Evolutionary conservation across 257 asterid species (phyloP), one percentile per base, ranked within the genome.

Genomic region (Ligustrum vulgare): DNA sequence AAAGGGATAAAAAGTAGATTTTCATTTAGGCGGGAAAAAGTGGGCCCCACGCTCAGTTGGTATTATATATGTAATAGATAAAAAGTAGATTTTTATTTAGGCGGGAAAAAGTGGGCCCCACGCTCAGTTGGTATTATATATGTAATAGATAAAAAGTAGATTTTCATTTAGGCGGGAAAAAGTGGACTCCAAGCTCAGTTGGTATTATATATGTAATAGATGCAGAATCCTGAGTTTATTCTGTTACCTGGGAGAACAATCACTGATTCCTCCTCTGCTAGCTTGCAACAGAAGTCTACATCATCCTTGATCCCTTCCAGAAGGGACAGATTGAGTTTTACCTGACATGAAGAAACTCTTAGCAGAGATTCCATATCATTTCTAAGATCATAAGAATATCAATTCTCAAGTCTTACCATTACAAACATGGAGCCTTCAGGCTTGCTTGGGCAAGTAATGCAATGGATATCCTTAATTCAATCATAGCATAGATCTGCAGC

Each of bases 401-500:
- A 23, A 34, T 75, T 67, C 16, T 5, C 51, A 43, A 1, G 15
- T 39, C 76, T 84, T 86, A 92, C 97, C 97, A 94, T 89, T 37
- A 78, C 87, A 74, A 87, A 90, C 98, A 94, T 87, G 58, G 94
- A 89, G 76, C 97, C 98, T 83, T 92, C 83, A 1, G 98, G 98
- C 84, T 89, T 94, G 90, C 85, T 80, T 6, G 93, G 97, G 76
- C 97, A 92, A 66, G 87, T 84, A 74, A 92, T 47, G 88, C 88
- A 82, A 31, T 89, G 91, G 74, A 92, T 92, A 78, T 91, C 93
- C 75, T 87, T 73, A 37, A 76, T 65, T 79, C 72, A 82, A 9
- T 83, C 80, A 67, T 82, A 90, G 79, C 88, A 82, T 25, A 77
- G 70, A 6, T 84, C 86, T 36, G 96, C 94, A 63, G 81, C 75